Base-by-base conservation (phyloP, 768 basidiomycete species). In the Tricholoma furcatifolium region DNA sequence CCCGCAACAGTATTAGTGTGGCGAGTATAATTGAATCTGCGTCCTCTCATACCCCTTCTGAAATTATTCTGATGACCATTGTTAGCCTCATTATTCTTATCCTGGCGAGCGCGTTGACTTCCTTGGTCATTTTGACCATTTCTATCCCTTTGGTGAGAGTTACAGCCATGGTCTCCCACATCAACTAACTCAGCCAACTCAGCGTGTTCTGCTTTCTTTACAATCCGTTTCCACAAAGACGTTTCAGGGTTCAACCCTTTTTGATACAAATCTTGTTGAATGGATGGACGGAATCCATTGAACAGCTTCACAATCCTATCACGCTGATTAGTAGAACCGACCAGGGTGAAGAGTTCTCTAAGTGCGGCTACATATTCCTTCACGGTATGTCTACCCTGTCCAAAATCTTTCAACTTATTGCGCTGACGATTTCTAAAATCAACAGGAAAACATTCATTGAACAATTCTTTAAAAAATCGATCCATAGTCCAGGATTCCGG, bases 261-360 rank as follows among this genome's bases (percentile, higher is more conserved):
- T 1, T 36, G 41, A 42, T 69, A 73, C 0, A 75, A 54, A 18
- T 66, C 62, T 1, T 55, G 51, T 40, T 71, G 67, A 8, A 76
- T 65, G 2, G 60, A 48, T 0, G 47, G 24, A 1, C 45, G 43
- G 8, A 75, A 54, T 0, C 72, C 68, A 15, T 62, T 58, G 67
- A 72, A 78, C 0, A 75, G 57, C 36, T 67, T 67, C 7, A 68
- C 58, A 0, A 74, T 66, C 15, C 64, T 55, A 17, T 72, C 68
- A 0, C 48, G 53, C 4, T 63, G 41, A 2, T 61, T 61, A 0
- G 60, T 52, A 1, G 63, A n/a, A n/a, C n/a, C n/a, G n/a, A n/a
- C n/a, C n/a, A n/a, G n/a, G n/a, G n/a, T n/a, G n/a, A n/a, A n/a
- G 1, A 74, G 39, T 9, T 63, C 64, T 4, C 64, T 57, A 0